Evolutionary conservation across 331 rosid species (phyloP).

Genomic region (Rhamnella rubrinervis): DNA sequence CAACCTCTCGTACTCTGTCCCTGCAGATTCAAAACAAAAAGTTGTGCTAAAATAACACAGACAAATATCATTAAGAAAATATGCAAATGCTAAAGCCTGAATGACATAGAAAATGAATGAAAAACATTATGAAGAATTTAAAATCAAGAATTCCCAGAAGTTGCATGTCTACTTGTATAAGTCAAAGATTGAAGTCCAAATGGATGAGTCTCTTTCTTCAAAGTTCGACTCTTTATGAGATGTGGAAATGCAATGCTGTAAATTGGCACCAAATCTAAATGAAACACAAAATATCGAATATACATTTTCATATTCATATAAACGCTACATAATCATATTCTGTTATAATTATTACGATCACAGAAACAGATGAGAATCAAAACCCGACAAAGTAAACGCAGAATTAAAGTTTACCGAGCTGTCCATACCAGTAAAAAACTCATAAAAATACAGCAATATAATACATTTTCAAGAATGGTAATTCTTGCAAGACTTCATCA

Average conservation of each 20-base stretch:
- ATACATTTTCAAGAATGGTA: neutral
- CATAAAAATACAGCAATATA: neutral
- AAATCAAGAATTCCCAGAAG: neutral
- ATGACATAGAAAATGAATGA: too few species aligned
- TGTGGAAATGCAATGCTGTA: slow-evolving; percentile 5
- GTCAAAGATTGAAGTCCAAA: slow-evolving; percentile 13
- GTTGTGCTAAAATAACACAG: slow-evolving; percentile 25
- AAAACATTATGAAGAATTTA: neutral
- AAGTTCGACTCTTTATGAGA: neutral
- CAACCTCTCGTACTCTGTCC: slow-evolving; percentile 33
- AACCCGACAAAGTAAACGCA: slow-evolving; percentile 6
- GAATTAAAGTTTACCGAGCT: slow-evolving; percentile 3
- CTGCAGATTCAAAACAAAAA: slow-evolving; percentile 30
- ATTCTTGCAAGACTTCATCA: neutral
- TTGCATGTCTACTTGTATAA: neutral
- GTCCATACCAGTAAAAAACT: neutral
- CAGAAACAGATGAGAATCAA: slow-evolving; percentile 1
- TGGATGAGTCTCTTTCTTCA: neutral
- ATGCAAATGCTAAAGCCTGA: neutral
- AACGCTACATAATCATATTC: neutral
- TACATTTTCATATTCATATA: neutral
- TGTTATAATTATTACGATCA: neutral
- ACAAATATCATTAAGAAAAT: neutral
- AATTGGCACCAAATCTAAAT: slow-evolving; percentile 3
- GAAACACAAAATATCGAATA: slow-evolving; percentile 1